Base-by-base conservation (phyloP, 2,329 filamentous ascomycete species). In the Diaporthe caulivora region DNA sequence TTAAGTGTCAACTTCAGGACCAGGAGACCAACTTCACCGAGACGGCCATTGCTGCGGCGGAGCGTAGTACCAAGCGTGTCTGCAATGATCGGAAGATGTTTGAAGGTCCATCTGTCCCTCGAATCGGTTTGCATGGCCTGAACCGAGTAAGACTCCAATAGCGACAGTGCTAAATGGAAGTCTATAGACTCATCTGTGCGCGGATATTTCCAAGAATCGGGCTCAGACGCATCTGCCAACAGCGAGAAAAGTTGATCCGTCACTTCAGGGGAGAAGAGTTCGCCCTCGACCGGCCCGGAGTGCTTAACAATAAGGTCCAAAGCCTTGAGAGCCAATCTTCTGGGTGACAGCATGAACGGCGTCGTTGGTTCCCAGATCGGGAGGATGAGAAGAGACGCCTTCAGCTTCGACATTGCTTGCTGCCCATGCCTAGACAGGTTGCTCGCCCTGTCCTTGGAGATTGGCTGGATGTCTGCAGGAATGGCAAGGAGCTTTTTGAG, bases 1-100 rank as follows among this genome's bases (percentile, higher is more conserved):
- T 97, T 97, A 76, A 98, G 88, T 47, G 94, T 92, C 5, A 98
- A 87, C 72, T 94, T 91, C 60, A 96, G 84, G 37, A 90, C 83
- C 24, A 91, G 81, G 42, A 80, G 84, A 62, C 85, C 84, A 10
- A 86, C 77, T 7, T 83, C 81, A 42, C 83, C 85, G 65, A 84
- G 82, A 24, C 82, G 78, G 15, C 81, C 80, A 13, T 79, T 74
- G 13, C 82, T 80, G n/a, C 76, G 80, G 40, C 76, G 77, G 40
- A 87, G 79, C 4, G 83, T 82, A 3, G 83, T 80, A 26, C 83
- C 82, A 8, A 90, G 80, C 1, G 87, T 82, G 58, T 86, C 84
- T 1, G 87, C 86, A 44, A 92, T 82, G 5, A 85, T 84, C 4
- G 87, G 85, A 21, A 92, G 81, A 64, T 88, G 86, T n/a, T 84